Percentiles rank a stretch among this genome's conserved stretches.
These are phyloP conservation scores for Tylopilus balloui DNA, from an alignment of 768 basidiomycete species.

Conservation along the genomic window DNA sequence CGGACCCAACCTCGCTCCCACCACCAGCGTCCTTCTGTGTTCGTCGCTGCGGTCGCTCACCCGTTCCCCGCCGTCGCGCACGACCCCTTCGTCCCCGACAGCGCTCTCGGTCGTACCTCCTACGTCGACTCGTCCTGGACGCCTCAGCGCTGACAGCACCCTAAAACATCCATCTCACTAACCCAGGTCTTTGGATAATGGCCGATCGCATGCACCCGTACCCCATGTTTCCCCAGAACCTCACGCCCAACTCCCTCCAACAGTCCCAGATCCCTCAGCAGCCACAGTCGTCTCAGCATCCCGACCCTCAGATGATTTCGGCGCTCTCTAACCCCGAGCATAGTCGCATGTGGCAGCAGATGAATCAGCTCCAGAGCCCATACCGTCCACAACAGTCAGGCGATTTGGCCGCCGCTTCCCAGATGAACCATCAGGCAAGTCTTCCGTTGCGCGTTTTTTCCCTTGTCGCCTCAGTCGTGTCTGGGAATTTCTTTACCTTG, in stretches of 20 bases:
- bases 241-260: conserved; percentile 41
- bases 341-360: conserved; percentile 54
- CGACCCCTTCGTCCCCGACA: conserved; percentile 31
- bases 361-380: conserved; percentile 42
- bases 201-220: conserved; percentile 59
- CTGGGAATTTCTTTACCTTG: conserved; percentile 15
- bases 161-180: conserved; percentile 28
- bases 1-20: conserved; percentile 52
- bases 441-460: conserved; percentile 8
- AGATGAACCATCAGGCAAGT: conserved; percentile 48
- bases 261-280: conserved; percentile 43
- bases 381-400: conserved; percentile 41
- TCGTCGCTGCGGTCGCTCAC: conserved; percentile 28
- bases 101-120: conserved; percentile 18
- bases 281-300: conserved; percentile 41
- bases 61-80: conserved; percentile 47
- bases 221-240: conserved; percentile 48
- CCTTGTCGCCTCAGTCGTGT: conserved; percentile 7
- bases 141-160: conserved; percentile 26
- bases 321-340: conserved; percentile 49
- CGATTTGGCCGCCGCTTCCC: conserved; percentile 37
- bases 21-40: conserved; percentile 46
- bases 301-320: conserved; percentile 36
- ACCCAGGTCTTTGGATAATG: conserved; percentile 42
- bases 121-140: conserved; percentile 22